A percentile compares a stretch with the other conserved stretches of the same genome.
Conservation (phyloP, 192 early-diverging fungal genomes). For the Lobosporangium transversale region DNA sequence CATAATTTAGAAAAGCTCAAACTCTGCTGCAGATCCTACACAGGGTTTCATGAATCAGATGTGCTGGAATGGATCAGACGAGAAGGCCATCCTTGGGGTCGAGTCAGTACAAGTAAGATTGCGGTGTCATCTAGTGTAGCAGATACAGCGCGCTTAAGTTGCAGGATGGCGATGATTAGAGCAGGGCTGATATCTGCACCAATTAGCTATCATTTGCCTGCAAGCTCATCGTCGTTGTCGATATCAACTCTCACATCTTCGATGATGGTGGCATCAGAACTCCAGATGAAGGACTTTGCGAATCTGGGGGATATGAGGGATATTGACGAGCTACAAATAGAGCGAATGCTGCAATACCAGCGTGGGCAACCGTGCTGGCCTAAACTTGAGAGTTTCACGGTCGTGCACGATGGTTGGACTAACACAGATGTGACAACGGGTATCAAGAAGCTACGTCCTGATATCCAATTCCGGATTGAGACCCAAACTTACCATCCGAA, state of each 20-base stretch:
- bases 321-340: conserved; percentile 27
- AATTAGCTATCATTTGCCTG: not conserved
- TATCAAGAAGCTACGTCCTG: conserved; percentile 12
- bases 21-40: conserved; percentile 17
- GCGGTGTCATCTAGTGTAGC: not conserved
- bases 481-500: conserved; percentile 7
- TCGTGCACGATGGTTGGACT: conserved; percentile 20
- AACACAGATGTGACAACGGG: not conserved
- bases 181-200: not conserved
- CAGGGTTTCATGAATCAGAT: conserved; percentile 10
- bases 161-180: conserved; percentile 18
- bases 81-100: conserved; percentile 21
- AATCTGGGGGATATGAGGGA: conserved; percentile 20
- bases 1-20: conserved; percentile 12
- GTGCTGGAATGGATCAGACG: conserved; percentile 17
- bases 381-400: conserved; percentile 8
- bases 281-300: conserved; percentile 5
- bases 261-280: not conserved
- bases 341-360: conserved; percentile 15
- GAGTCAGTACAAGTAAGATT: not conserved
- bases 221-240: not conserved
- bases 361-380: conserved; percentile 11
- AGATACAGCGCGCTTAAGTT: not conserved
- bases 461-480: conserved; percentile 12
- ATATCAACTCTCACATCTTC: not conserved